These are phyloP conservation scores for Rhytidiadelphus loreus DNA, from an alignment of 225 moss, liverwort and hornwort genomes.

Conservation along the genomic window DNA sequence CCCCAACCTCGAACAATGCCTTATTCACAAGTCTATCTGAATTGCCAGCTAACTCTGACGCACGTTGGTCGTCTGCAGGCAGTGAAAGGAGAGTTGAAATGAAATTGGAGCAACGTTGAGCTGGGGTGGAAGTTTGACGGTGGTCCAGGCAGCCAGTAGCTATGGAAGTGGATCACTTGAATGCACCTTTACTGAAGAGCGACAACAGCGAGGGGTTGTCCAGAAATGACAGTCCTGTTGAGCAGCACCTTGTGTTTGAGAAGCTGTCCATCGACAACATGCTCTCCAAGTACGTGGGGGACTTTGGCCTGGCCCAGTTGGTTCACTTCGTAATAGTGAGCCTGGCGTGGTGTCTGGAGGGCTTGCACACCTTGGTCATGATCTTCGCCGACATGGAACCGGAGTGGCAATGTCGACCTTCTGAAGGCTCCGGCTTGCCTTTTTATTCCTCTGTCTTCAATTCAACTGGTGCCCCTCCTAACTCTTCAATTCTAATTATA, in stretches of 20 bases:
- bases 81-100: background rate
- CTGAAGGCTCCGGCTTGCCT: background rate
- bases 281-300: conserved; percentile 62
- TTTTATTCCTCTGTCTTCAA: background rate
- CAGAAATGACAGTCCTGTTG: background rate
- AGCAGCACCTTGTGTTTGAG: conserved; percentile 1
- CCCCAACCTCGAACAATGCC: background rate
- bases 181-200: conserved; percentile 2
- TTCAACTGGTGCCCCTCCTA: background rate
- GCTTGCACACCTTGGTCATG: conserved; percentile 48
- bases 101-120: background rate
- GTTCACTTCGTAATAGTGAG: conserved; percentile 67
- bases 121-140: background rate
- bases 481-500: background rate
- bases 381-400: conserved; percentile 70
- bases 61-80: background rate
- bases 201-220: background rate
- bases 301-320: conserved; percentile 65
- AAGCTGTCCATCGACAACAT: conserved; percentile 60
- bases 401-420: conserved; percentile 42
- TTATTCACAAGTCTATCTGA: background rate
- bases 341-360: conserved; percentile 61
- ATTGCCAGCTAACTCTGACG: background rate
- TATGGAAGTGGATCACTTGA: conserved; percentile 6
- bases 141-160: background rate